phyloP scores from a whole-genome alignment of 129 eudicot species.

The Chrysanthemum makinoi region DNA sequence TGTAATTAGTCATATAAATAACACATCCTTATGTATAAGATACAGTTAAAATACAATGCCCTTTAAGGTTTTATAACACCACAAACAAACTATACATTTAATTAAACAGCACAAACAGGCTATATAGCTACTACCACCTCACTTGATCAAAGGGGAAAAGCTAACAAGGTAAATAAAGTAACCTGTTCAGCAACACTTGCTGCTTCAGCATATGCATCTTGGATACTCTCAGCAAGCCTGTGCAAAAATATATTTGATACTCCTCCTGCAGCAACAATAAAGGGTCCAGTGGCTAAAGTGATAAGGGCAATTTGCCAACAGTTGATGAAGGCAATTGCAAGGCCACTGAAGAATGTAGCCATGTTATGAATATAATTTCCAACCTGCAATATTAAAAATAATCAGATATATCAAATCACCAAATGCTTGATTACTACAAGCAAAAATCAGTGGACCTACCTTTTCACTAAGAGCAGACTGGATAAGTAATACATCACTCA shows the following conservation, averaged over 20 bases:
- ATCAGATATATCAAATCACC: constrained; percentile 17
- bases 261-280: constrained; percentile 99
- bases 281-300: constrained; percentile 92
- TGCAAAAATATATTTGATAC: constrained; percentile 95
- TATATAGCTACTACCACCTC: neutral
- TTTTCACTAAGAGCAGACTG: constrained; percentile 99
- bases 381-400: constrained; percentile 54
- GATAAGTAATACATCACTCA: constrained; percentile 93
- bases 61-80: too few species aligned
- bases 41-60: too few species aligned
- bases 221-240: constrained; percentile 97
- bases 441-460: constrained; percentile 40
- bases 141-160: constrained; percentile 5
- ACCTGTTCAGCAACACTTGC: constrained; percentile 99
- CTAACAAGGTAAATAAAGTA: constrained; percentile 5
- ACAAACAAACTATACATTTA: too few species aligned
- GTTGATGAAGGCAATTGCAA: constrained; percentile 85
- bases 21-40: too few species aligned
- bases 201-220: constrained; percentile 99
- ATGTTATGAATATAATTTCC: constrained; percentile 98
- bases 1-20: too few species aligned
- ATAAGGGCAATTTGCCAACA: constrained; percentile 97
- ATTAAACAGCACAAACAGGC: too few species aligned
- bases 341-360: constrained; percentile 99
- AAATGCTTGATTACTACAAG: constrained; percentile 1